phyloP scores from a whole-genome alignment of 495 filamentous ascomycete genomes.

The Penicillium canescens region DNA sequence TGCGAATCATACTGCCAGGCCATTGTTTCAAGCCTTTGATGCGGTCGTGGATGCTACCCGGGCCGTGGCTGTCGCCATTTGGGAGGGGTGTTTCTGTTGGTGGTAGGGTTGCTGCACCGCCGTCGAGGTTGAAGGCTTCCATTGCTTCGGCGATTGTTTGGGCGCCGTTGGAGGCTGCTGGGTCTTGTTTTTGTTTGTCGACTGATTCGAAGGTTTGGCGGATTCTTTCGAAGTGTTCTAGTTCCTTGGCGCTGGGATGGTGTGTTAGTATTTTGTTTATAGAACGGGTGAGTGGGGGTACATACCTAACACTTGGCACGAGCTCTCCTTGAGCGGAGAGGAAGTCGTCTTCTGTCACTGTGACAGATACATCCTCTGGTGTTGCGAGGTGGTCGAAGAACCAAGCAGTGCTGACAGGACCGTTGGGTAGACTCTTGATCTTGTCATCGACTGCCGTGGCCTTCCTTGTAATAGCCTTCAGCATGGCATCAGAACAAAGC shows the following conservation, averaged over 20 bases:
- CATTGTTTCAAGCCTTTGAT: conserved; percentile 36
- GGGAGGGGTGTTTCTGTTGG: conserved; percentile 22
- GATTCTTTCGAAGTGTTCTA: conserved; percentile 88
- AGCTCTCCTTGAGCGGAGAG: conserved; percentile 75
- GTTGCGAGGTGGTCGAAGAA: conserved; percentile 93
- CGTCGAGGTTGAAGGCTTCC: conserved; percentile 35
- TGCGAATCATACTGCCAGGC: conserved; percentile 27
- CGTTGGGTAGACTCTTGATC: conserved; percentile 58
- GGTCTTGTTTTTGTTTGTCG: conserved; percentile 40
- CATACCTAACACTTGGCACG: conserved; percentile 80
- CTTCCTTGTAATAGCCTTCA: conserved; percentile 94
- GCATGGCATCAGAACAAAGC: conserved; percentile 95
- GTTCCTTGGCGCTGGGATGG: conserved; percentile 72
- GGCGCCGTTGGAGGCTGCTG: conserved; percentile 22
- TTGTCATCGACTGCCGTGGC: conserved; percentile 82
- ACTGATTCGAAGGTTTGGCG: conserved; percentile 74
- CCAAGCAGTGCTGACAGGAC: conserved; percentile 77
- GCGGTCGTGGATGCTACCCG: conserved; percentile 22
- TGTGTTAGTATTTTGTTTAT: conserved; percentile 18
- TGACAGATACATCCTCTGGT: conserved; percentile 77
- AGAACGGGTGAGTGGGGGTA: not conserved
- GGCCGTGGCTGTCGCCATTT: conserved; percentile 31
- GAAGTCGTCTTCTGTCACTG: conserved; percentile 89
- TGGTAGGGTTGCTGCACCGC: conserved; percentile 9
- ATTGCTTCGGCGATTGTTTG: conserved; percentile 42